Evolutionary conservation across 306 rosid species (phyloP).

Genomic region (Vigna hirtella): DNA sequence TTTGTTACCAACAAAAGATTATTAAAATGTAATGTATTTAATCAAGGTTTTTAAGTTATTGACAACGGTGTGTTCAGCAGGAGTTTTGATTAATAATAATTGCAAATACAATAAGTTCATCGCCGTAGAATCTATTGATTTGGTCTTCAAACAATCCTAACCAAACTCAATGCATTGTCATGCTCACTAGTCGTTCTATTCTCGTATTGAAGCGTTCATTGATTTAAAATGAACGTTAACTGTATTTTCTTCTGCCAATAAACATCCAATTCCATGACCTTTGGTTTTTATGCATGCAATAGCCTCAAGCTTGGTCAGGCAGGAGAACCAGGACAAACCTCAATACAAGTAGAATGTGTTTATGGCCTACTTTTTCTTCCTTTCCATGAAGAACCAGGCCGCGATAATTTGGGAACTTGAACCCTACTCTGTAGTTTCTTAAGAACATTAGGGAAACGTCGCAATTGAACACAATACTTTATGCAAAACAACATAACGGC

Average conservation of each 20-base stretch:
- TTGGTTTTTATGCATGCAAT: slow-evolving; percentile 16
- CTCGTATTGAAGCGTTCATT: slow-evolving; percentile 1
- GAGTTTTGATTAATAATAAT: neutral
- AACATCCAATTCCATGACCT: slow-evolving; percentile 5
- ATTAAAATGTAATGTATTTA: neutral
- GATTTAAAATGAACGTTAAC: slow-evolving; percentile 5
- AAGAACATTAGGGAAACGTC: slow-evolving; percentile 11
- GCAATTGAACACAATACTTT: slow-evolving; percentile 6
- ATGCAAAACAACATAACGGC: neutral
- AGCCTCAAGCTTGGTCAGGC: slow-evolving; percentile 6
- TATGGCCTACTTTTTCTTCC: slow-evolving; percentile 49
- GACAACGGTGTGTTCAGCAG: neutral
- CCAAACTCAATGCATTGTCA: neutral
- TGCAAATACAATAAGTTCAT: slow-evolving; percentile 13
- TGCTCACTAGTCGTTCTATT: neutral
- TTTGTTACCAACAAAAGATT: neutral
- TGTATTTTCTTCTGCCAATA: neutral
- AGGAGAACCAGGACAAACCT: slow-evolving; percentile 24
- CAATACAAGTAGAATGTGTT: neutral
- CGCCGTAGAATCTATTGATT: slow-evolving; percentile 1
- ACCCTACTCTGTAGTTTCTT: slow-evolving; percentile 56
- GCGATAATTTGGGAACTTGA: slow-evolving; percentile 47
- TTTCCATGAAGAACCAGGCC: slow-evolving; percentile 62
- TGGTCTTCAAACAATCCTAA: neutral
- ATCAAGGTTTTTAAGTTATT: neutral